Conservation (phyloP, 192 early-diverging fungal genomes). For the Neocallimastix lanati region DNA sequence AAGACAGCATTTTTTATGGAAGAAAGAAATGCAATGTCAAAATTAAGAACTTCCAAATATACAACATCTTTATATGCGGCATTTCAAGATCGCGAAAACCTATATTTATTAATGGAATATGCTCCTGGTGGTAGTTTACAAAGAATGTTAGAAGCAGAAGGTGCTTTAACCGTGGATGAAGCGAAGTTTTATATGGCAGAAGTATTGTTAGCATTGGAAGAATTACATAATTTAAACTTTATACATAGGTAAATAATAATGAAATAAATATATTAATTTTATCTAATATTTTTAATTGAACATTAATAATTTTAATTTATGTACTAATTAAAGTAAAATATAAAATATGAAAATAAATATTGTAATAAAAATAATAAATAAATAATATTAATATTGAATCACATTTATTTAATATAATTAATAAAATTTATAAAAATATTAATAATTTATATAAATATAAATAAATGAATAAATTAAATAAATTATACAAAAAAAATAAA, state of each 20-base stretch:
- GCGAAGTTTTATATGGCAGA: constrained; percentile 35
- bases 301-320: too few relatives aligned
- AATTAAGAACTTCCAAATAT: constrained; percentile 38
- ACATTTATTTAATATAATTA: too few relatives aligned
- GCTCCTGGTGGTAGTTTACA: constrained; percentile 4
- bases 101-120: constrained; percentile 5
- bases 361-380: too few relatives aligned
- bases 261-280: too few relatives aligned
- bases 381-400: too few relatives aligned
- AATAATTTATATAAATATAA: too few relatives aligned
- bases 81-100: constrained; percentile 17
- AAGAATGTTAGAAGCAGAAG: constrained; percentile 1
- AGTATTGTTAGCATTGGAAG: constrained; percentile 42
- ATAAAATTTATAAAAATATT: too few relatives aligned
- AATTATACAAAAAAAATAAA: too few relatives aligned
- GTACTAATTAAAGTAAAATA: too few relatives aligned
- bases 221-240: constrained; percentile 30
- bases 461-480: too few relatives aligned
- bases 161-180: constrained; percentile 12
- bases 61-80: constrained; percentile 49
- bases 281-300: too few relatives aligned
- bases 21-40: constrained; percentile 54
- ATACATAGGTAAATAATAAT: constrained; percentile 34
- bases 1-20: constrained; percentile 82
- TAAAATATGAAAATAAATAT: too few relatives aligned